Evolutionary conservation across 2,329 filamentous ascomycete genomes (phyloP).

Genomic region (Fusarium goolgardi): DNA sequence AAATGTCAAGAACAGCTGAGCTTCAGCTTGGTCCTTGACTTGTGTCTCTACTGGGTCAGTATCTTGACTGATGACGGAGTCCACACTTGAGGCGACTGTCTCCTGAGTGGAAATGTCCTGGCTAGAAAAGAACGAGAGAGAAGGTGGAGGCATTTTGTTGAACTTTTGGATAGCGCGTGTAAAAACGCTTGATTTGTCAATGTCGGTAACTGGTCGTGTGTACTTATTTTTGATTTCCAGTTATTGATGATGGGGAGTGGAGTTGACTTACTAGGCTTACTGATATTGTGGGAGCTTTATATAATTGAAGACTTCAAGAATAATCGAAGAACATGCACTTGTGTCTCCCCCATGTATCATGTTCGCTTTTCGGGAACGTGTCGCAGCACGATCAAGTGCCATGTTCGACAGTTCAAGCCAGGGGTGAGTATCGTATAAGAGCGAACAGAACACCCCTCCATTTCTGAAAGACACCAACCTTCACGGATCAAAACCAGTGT

Average conservation of each 20-base stretch:
- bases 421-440: too few species aligned
- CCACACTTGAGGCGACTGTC: not conserved
- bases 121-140: rapidly evolving
- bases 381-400: not conserved
- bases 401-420: not conserved
- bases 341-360: not conserved
- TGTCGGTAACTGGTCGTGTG: not conserved
- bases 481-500: too few species aligned
- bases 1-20: not conserved
- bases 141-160: not conserved
- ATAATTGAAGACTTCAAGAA: not conserved
- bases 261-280: not conserved
- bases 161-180: not conserved
- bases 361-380: not conserved
- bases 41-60: not conserved
- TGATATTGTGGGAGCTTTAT: rapidly evolving
- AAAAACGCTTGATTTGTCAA: not conserved
- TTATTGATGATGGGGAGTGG: not conserved
- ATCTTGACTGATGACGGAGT: not conserved
- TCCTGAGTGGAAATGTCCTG: not conserved
- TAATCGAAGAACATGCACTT: rapidly evolving
- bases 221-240: not conserved
- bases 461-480: too few species aligned
- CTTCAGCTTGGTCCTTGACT: not conserved
- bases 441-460: too few species aligned